A percentile compares a stretch with the other conserved stretches of the same genome.
phyloP scores from a whole-genome alignment of 148 eudicot species.

The Rhododendron griersonianum region DNA sequence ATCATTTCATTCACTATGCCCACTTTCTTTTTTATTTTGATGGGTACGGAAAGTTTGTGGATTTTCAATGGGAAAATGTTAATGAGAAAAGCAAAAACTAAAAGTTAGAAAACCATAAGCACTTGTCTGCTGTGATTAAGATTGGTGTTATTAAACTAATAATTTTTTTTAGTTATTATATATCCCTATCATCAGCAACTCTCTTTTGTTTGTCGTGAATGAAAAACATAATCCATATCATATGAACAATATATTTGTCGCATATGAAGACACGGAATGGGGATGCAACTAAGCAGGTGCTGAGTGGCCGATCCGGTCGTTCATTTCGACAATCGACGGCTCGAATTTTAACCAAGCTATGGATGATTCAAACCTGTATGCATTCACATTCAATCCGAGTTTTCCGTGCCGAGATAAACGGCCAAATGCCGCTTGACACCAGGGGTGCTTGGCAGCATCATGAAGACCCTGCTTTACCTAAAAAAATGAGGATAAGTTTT shows the following conservation, averaged over 20 bases:
- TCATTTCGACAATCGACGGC: too few relatives aligned
- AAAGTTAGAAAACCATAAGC: neutral
- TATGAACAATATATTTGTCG: neutral
- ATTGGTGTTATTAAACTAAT: neutral
- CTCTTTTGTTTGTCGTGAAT: neutral
- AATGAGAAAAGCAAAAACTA: neutral
- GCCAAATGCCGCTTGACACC: too few relatives aligned
- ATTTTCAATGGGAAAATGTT: neutral
- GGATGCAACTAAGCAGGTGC: too few relatives aligned
- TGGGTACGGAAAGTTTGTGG: neutral
- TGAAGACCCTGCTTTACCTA: slow-evolving; percentile 4
- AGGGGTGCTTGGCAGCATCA: too few relatives aligned
- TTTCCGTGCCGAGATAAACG: too few relatives aligned
- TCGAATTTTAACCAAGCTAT: fast-evolving
- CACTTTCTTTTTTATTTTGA: neutral
- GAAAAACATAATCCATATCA: neutral
- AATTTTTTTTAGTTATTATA: neutral
- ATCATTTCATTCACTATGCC: slow-evolving; percentile 16
- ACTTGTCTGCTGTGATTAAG: slow-evolving; percentile 20
- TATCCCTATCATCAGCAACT: neutral
- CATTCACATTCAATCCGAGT: too few relatives aligned
- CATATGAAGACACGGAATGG: neutral
- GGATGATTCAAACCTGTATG: too few relatives aligned
- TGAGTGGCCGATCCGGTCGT: fast-evolving
- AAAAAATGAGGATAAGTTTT: slow-evolving; percentile 4